phyloP scores from a whole-genome alignment of 176 grass and related monocot genomes.

The Aegilops bicornis region DNA sequence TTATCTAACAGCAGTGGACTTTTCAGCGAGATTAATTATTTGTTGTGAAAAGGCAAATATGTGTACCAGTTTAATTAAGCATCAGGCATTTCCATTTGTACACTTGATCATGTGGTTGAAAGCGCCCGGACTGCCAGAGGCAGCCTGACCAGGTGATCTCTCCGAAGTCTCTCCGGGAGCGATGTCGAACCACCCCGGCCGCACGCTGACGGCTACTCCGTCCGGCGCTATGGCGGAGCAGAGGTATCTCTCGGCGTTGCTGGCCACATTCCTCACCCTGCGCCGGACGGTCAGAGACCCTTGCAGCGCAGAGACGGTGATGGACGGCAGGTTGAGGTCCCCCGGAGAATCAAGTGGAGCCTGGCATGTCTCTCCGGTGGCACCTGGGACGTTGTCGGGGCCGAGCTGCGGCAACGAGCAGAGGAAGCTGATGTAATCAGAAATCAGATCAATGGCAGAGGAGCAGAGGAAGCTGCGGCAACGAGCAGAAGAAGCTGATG shows the following conservation, averaged over 20 bases:
- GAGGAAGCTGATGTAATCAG: slow-evolving; percentile 48
- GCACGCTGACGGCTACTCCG: slow-evolving; percentile 33
- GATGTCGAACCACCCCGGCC: slow-evolving; percentile 53
- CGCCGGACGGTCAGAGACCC: background rate
- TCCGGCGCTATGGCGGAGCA: slow-evolving; percentile 25
- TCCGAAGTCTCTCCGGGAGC: slow-evolving; percentile 34
- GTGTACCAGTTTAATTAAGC: background rate
- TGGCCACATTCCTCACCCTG: slow-evolving; percentile 38
- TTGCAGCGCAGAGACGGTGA: background rate
- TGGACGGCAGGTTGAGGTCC: slow-evolving; percentile 36
- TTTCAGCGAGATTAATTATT: background rate
- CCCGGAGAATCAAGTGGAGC: no score
- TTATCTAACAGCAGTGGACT: background rate
- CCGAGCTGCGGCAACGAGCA: slow-evolving; percentile 47
- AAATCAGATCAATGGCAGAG: no score
- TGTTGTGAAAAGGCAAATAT: background rate
- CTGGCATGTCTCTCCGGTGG: no score
- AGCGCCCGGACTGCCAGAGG: slow-evolving; percentile 34
- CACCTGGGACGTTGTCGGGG: background rate
- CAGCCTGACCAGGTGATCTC: slow-evolving; percentile 59
- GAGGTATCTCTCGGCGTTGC: slow-evolving; percentile 49
- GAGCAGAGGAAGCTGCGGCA: slow-evolving; percentile 46
- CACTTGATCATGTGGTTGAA: background rate
- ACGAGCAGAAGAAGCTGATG: slow-evolving; percentile 50
- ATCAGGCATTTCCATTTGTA: background rate